phyloP scores from a whole-genome alignment of 2,329 filamentous ascomycete species.

The Aaosphaeria arxii region DNA sequence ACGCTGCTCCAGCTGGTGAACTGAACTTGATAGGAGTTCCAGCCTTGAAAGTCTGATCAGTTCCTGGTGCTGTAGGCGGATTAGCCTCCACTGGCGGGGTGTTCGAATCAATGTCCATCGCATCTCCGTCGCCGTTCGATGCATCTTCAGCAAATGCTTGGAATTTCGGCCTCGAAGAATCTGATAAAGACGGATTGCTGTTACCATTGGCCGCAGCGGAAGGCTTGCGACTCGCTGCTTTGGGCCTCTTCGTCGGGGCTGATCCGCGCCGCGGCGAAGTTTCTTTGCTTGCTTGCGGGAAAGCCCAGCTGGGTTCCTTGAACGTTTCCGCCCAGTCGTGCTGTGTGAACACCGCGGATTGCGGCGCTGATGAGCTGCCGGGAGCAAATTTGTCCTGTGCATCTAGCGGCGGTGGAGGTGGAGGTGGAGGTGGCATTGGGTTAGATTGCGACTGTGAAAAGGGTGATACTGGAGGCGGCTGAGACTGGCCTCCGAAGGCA shows the following conservation, averaged over 20 bases:
- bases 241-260: conserved; percentile 22
- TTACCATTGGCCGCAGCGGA: conserved; percentile 27
- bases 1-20: background rate
- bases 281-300: conserved; percentile 23
- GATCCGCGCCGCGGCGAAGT: conserved; percentile 29
- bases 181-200: conserved; percentile 27
- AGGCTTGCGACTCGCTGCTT: conserved; percentile 22
- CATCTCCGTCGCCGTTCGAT: conserved; percentile 28
- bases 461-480: conserved; percentile 15
- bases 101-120: conserved; percentile 48
- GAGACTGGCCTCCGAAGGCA: conserved; percentile 12
- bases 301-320: conserved; percentile 41
- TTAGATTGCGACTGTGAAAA: conserved; percentile 12
- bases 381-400: conserved; percentile 15
- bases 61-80: conserved; percentile 6
- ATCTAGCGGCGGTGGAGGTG: conserved; percentile 13
- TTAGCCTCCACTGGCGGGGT: conserved; percentile 19
- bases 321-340: conserved; percentile 45
- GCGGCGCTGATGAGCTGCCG: conserved; percentile 15
- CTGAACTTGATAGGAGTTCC: conserved; percentile 1
- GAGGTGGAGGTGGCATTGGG: conserved; percentile 16
- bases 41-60: conserved; percentile 1
- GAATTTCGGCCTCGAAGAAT: conserved; percentile 23
- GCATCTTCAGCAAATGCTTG: conserved; percentile 30
- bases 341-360: conserved; percentile 36